phyloP scores from a whole-genome alignment of 495 filamentous ascomycete species.

The Neurospora sp. region DNA sequence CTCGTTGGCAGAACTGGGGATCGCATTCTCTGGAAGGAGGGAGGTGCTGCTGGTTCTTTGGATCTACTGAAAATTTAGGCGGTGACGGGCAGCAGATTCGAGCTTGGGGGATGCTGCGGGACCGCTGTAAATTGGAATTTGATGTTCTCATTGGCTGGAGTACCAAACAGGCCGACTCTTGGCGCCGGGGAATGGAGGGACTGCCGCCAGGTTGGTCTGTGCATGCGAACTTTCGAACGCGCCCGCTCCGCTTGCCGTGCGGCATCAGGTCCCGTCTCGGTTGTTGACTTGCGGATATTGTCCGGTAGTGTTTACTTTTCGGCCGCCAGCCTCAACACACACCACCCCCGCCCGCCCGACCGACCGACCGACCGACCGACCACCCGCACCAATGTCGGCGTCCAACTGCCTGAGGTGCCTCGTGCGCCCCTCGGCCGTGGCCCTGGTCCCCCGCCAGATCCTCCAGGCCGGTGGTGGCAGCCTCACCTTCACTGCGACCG shows the following conservation, averaged over 20 bases:
- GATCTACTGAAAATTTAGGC: slow-evolving; percentile 23
- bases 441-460: slow-evolving; percentile 8
- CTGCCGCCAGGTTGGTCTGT: slow-evolving; percentile 3
- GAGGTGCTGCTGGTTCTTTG: not conserved
- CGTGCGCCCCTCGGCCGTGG: slow-evolving; percentile 39
- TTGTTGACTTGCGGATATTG: not conserved
- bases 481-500: not conserved
- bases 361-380: slow-evolving; percentile 1
- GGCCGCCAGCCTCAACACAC: not conserved
- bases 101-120: slow-evolving; percentile 3
- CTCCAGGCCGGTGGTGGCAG: not conserved
- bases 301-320: not conserved
- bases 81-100: slow-evolving; percentile 16
- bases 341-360: not conserved
- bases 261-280: not conserved
- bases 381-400: slow-evolving; percentile 52
- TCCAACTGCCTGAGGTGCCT: slow-evolving; percentile 61
- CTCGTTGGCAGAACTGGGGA: not conserved
- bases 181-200: not conserved
- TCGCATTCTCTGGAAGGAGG: not conserved
- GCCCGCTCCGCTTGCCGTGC: not conserved
- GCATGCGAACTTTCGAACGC: slow-evolving; percentile 5
- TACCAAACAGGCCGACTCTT: not conserved
- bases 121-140: slow-evolving; percentile 5
- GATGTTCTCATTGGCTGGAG: not conserved